Evolutionary conservation across 805 yeast species (phyloP).

Genomic region (Cyberlindnera lachancei): DNA sequence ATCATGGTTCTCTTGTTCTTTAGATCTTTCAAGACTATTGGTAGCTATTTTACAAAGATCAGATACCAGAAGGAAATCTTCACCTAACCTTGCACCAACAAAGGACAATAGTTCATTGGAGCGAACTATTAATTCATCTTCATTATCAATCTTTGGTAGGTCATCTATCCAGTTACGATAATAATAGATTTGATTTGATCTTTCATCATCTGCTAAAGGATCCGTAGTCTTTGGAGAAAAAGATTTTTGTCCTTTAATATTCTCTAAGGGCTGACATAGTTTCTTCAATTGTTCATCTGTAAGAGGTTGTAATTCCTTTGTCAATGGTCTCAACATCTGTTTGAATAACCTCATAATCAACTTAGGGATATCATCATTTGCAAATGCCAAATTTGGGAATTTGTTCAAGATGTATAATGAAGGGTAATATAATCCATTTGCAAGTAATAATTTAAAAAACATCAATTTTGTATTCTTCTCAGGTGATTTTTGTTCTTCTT

Average conservation of each 20-base stretch:
- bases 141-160: slow-evolving; percentile 29
- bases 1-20: slow-evolving; percentile 10
- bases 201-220: background rate
- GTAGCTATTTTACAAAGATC: slow-evolving; percentile 57
- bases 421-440: slow-evolving; percentile 57
- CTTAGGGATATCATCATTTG: slow-evolving; percentile 41
- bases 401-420: slow-evolving; percentile 48
- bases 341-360: slow-evolving; percentile 44
- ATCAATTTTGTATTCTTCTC: slow-evolving; percentile 31
- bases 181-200: slow-evolving; percentile 28
- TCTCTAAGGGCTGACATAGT: background rate
- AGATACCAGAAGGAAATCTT: slow-evolving; percentile 39
- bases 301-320: slow-evolving; percentile 19
- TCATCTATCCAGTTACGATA: slow-evolving; percentile 41
- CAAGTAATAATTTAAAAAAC: slow-evolving; percentile 45
- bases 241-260: background rate
- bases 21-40: slow-evolving; percentile 25
- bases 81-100: slow-evolving; percentile 47
- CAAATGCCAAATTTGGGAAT: slow-evolving; percentile 53
- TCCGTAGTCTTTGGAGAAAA: background rate
- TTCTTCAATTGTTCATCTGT: slow-evolving; percentile 4
- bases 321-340: slow-evolving; percentile 42
- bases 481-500: background rate
- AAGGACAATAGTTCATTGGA: slow-evolving; percentile 44
- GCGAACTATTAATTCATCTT: slow-evolving; percentile 39